phyloP scores from a whole-genome alignment of 2,329 filamentous ascomycete genomes.

The Fusarium floridanum region DNA sequence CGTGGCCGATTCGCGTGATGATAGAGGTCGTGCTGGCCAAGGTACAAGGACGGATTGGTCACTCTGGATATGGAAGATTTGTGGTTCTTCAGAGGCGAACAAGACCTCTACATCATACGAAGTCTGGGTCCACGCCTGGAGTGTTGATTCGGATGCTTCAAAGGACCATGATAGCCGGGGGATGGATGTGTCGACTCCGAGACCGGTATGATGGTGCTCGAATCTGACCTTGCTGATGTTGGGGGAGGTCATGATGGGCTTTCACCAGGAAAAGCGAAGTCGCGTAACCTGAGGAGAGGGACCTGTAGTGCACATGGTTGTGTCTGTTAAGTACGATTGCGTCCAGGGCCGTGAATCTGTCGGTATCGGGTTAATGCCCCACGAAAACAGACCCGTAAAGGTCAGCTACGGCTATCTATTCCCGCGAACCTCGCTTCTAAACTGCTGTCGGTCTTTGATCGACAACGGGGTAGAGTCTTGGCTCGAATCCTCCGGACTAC shows the following conservation, averaged over 20 bases:
- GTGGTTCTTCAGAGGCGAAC: not conserved
- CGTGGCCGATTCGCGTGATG: not conserved
- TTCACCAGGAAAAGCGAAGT: not conserved
- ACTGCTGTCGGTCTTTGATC: too few species aligned
- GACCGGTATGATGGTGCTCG: constrained; percentile 3
- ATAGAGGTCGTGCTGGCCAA: constrained; percentile 1
- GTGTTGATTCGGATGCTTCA: not conserved
- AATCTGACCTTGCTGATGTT: not conserved
- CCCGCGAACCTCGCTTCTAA: too few species aligned
- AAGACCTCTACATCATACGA: constrained; percentile 8
- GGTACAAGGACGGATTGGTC: constrained; percentile 9
- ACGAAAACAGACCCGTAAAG: not conserved
- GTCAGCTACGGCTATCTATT: too few species aligned
- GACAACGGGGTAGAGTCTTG: too few species aligned
- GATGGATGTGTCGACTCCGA: not conserved
- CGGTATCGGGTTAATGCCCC: not conserved
- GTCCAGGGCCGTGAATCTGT: not conserved
- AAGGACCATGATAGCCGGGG: constrained; percentile 7
- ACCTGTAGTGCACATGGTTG: too few species aligned
- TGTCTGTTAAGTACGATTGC: too few species aligned
- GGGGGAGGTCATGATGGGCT: not conserved
- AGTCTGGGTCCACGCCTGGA: not conserved
- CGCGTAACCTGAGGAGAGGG: too few species aligned
- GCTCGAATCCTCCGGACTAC: too few species aligned
- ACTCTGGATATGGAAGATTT: not conserved